Conservation (phyloP, 148 eudicot genomes). For the Talinum fruticosum region DNA sequence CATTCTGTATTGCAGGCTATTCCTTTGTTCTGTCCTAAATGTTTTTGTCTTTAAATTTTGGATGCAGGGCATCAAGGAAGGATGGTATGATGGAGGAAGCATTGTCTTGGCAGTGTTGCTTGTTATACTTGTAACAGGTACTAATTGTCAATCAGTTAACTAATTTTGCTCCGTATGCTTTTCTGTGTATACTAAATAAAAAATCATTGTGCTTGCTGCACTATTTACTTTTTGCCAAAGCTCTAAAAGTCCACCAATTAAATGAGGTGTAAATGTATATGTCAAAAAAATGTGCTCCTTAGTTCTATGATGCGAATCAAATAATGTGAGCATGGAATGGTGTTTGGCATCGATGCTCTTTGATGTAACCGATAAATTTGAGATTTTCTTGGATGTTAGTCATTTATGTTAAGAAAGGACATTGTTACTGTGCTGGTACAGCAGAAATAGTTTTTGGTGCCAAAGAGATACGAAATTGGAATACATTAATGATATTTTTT, state of each 20-base stretch:
- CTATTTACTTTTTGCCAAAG: not conserved
- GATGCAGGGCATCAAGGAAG: conserved; percentile 62
- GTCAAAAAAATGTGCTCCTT: not conserved
- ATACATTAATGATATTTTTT: not conserved
- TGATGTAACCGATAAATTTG: not conserved
- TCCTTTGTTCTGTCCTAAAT: not conserved
- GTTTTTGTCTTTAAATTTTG: conserved; percentile 11
- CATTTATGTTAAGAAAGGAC: not conserved
- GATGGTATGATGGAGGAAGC: conserved; percentile 99
- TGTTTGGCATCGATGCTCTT: not conserved
- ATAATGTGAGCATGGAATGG: not conserved
- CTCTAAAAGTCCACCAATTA: not conserved
- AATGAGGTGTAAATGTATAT: not conserved
- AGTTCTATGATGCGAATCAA: not conserved
- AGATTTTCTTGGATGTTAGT: not conserved
- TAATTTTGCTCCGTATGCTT: not conserved
- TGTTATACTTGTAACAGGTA: conserved; percentile 83
- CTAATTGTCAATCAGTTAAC: not conserved
- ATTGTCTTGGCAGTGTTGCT: conserved; percentile 88
- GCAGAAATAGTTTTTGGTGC: not conserved
- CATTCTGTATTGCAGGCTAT: not conserved
- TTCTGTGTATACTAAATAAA: not conserved
- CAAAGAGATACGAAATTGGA: not conserved
- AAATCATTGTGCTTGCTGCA: not conserved
- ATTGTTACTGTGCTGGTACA: no score